Conservation (phyloP, 108 stramenopile species). For the Fistulifera pelliculosa region DNA sequence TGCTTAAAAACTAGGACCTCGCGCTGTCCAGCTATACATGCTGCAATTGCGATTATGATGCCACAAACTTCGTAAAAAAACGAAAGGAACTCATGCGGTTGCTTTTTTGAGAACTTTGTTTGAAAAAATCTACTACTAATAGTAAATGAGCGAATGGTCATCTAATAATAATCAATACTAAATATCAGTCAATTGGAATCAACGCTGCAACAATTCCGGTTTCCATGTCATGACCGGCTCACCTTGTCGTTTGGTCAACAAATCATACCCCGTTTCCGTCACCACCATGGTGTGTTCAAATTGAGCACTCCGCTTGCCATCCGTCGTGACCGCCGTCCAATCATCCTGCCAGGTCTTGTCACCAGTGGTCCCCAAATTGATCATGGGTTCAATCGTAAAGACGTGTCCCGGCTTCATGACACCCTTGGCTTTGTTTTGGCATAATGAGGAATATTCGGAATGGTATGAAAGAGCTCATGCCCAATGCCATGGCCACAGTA, state of each 20-base stretch:
- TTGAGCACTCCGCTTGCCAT: slow-evolving; percentile 82
- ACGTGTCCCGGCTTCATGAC: slow-evolving; percentile 94
- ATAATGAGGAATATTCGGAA: slow-evolving; percentile 95
- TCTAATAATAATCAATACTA: no score
- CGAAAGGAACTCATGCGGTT: no score
- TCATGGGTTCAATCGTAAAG: slow-evolving; percentile 99
- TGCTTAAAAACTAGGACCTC: no score
- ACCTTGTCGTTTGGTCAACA: slow-evolving; percentile 85
- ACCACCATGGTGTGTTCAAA: slow-evolving; percentile 96
- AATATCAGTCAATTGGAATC: no score
- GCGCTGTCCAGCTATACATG: no score
- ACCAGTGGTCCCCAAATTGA: slow-evolving; percentile 75
- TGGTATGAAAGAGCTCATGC: slow-evolving; percentile 63
- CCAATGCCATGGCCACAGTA: slow-evolving; percentile 99
- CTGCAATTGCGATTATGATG: no score
- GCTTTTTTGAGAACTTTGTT: no score
- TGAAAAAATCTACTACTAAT: no score
- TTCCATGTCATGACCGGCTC: slow-evolving; percentile 90
- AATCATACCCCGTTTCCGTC: slow-evolving; percentile 91
- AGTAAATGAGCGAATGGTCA: no score
- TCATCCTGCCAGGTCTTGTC: slow-evolving; percentile 92
- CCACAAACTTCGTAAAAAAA: no score
- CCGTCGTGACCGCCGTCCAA: slow-evolving; percentile 93
- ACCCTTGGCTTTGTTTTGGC: slow-evolving; percentile 87
- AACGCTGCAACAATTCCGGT: slow-evolving; percentile 48